phyloP scores from a whole-genome alignment of 129 eudicot species.

The Calendula officinalis region DNA sequence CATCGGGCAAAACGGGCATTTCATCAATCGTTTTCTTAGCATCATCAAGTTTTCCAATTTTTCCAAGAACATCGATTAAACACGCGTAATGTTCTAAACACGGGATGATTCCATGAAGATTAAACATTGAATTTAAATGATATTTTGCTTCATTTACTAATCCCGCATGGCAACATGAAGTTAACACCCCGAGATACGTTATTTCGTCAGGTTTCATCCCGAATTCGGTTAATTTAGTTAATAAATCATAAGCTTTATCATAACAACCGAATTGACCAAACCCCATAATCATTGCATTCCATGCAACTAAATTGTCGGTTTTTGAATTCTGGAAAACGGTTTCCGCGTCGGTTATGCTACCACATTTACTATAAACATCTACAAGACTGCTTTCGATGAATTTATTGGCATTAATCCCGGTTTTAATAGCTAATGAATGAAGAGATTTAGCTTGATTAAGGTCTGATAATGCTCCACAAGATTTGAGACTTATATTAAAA shows the following conservation, averaged over 20 bases:
- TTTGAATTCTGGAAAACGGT: conserved; percentile 20
- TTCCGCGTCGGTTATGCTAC: conserved; percentile 40
- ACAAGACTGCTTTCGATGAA: conserved; percentile 43
- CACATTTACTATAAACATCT: conserved; percentile 53
- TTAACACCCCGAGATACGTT: conserved; percentile 47
- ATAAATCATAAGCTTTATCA: conserved; percentile 30
- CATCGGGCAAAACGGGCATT: conserved; percentile 45
- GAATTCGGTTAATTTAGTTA: conserved; percentile 15
- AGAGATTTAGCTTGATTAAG: conserved; percentile 41
- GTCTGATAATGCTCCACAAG: conserved; percentile 49
- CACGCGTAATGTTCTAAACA: conserved; percentile 54
- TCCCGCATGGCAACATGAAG: conserved; percentile 47
- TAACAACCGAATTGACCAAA: conserved; percentile 47
- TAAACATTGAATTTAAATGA: conserved; percentile 41
- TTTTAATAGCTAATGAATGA: conserved; percentile 43
- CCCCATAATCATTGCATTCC: conserved; percentile 59
- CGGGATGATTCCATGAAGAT: conserved; percentile 42
- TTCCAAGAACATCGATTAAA: conserved; percentile 46
- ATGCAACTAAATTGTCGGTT: conserved; percentile 40
- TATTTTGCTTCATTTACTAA: conserved; percentile 41
- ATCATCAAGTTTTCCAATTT: conserved; percentile 44
- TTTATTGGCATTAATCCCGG: conserved; percentile 26
- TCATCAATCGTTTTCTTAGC: conserved; percentile 40
- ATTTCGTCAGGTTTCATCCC: conserved; percentile 50
- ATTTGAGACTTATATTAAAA: conserved; percentile 39